Base-by-base conservation (phyloP, 1,139 yeast genomes). In the Kodamaea plutei region DNA sequence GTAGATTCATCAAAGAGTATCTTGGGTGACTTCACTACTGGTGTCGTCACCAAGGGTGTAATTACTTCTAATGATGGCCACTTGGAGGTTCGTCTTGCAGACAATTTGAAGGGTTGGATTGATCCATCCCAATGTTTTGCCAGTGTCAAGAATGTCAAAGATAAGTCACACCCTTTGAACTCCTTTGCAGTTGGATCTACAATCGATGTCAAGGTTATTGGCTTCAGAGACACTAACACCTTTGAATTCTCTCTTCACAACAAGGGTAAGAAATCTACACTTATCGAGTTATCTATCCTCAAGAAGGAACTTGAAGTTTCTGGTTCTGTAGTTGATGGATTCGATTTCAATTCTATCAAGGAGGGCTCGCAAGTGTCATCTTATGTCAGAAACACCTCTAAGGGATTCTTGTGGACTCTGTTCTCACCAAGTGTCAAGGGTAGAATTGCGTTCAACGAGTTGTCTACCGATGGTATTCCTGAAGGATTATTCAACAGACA, bases 101-200 rank as follows among this genome's bases (percentile, higher is more conserved):
- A 83, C 38, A 81, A 83, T 49, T 66, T 80, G 40, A 84, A 76
- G 47, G 96, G 95, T 25, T 74, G 94, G 52, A 62, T 89, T 35
- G 95, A 85, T 48, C 69, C 81, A 13, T 74, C 91, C 7, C 84
- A 84, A 54, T 65, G 84, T 33, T 83, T 75, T 57, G 14, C 14
- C 7, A 16, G 54, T 1, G 58, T 64, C 41, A 58, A 64, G 2
- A 82, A 78, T 22, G 82, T 87, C 31, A 60, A 66, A 35, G 78
- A 85, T 50, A 55, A 55, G 21, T 64, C 61, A 38, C 67, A 70
- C 28, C 95, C 95, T 25, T 65, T 85, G 33, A 54, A 72, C 3
- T 60, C 60, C 28, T 85, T 81, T 61, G 64, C 70, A 35, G 69
- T 63, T 37, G 89, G 82, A 29, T 74, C 79, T 22, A 55, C 61